Conservation (phyloP, 768 basidiomycete species). For the Psilocybe subaeruginosa region DNA sequence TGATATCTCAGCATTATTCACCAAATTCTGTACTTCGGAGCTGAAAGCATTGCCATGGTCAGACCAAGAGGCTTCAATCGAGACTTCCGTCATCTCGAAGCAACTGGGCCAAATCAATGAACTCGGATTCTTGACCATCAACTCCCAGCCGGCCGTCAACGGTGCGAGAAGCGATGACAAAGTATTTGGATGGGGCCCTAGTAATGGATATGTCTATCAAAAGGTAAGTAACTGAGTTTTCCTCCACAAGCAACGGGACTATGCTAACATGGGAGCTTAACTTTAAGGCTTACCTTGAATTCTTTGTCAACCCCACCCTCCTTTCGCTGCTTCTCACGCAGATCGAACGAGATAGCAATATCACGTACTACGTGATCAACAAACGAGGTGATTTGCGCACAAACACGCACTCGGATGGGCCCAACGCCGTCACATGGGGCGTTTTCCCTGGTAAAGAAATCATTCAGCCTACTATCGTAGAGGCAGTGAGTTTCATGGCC, state of each 20-base stretch:
- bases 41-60: constrained; percentile 92
- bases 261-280: constrained; percentile 3
- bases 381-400: constrained; percentile 92
- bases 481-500: constrained; percentile 97
- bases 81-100: constrained; percentile 80
- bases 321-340: constrained; percentile 73
- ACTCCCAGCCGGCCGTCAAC: constrained; percentile 95
- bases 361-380: constrained; percentile 98
- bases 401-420: constrained; percentile 93
- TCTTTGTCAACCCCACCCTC: constrained; percentile 82
- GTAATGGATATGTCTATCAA: constrained; percentile 94
- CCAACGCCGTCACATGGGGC: constrained; percentile 99
- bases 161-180: constrained; percentile 85
- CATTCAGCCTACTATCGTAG: constrained; percentile 94
- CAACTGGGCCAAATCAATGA: constrained; percentile 87
- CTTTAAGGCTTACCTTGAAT: constrained; percentile 89
- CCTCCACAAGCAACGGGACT: neutral
- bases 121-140: constrained; percentile 94
- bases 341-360: constrained; percentile 84
- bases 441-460: constrained; percentile 98
- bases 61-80: constrained; percentile 81
- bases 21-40: constrained; percentile 77
- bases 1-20: constrained; percentile 78
- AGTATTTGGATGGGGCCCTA: constrained; percentile 91
- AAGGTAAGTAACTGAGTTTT: constrained; percentile 53